A percentile compares a stretch with the other conserved stretches of the same genome.
Conservation (phyloP, 352 stramenopile species). For the Phytophthora pisi region DNA sequence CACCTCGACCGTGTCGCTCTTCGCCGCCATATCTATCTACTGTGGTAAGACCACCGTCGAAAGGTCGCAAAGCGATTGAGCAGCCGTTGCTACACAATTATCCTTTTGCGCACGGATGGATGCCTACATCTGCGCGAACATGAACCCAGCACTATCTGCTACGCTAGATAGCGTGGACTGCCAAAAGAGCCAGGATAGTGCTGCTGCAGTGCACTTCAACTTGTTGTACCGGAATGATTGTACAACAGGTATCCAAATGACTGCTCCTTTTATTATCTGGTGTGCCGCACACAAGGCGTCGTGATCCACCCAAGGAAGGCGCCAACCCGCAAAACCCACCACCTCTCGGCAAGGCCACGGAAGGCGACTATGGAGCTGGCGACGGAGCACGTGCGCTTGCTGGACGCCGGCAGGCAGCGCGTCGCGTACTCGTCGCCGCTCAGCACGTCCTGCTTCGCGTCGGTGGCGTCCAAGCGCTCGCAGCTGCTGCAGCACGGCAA, state of each 20-base stretch:
- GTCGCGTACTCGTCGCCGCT: slow-evolving; percentile 43
- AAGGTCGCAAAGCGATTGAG: slow-evolving; percentile 91
- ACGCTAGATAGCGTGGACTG: neutral
- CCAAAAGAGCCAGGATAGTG: neutral
- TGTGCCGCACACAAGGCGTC: slow-evolving; percentile 17
- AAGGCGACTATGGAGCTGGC: slow-evolving; percentile 48
- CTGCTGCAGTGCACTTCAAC: neutral
- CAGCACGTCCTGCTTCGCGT: slow-evolving; percentile 35
- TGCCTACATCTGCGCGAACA: neutral
- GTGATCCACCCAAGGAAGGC: slow-evolving; percentile 26
- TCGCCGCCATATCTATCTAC: slow-evolving; percentile 25
- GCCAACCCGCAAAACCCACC: slow-evolving; percentile 3
- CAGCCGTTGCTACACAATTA: slow-evolving; percentile 70
- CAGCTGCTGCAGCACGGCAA: slow-evolving; percentile 70
- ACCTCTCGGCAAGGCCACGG: neutral
- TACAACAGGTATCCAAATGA: neutral
- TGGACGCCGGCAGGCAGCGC: slow-evolving; percentile 65
- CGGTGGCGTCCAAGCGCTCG: slow-evolving; percentile 46
- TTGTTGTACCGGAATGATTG: neutral
- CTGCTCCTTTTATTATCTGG: slow-evolving; percentile 1
- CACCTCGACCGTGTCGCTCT: slow-evolving; percentile 28
- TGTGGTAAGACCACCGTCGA: slow-evolving; percentile 27
- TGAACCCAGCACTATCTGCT: neutral
- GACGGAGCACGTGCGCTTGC: slow-evolving; percentile 79
- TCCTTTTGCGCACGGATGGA: neutral